Evolutionary conservation across 2,329 filamentous ascomycete genomes (phyloP).

Genomic region (Exophiala alcalophila): DNA sequence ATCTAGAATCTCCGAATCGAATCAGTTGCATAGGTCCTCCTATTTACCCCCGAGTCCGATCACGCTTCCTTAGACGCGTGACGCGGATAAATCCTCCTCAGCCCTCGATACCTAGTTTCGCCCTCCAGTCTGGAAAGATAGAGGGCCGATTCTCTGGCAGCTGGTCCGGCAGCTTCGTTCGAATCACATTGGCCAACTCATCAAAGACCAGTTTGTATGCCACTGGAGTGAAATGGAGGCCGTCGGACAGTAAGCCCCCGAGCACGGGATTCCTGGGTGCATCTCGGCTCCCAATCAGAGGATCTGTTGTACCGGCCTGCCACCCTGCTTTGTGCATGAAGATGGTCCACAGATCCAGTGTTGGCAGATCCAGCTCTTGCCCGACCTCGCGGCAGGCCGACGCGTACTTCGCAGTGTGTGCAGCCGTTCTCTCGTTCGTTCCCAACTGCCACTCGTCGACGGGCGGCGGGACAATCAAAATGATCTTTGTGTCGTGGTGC

Average conservation of each 20-base stretch:
- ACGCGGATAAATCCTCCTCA: neutral
- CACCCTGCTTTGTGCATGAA: constrained; percentile 66
- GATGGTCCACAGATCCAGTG: constrained; percentile 76
- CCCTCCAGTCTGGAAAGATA: constrained; percentile 53
- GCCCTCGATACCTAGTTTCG: constrained; percentile 9
- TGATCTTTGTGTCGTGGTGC: constrained; percentile 70
- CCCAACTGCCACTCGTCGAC: constrained; percentile 69
- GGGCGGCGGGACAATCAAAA: constrained; percentile 76
- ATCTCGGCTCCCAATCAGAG: constrained; percentile 56
- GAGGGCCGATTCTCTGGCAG: constrained; percentile 51
- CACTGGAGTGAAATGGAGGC: constrained; percentile 56
- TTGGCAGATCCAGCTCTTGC: constrained; percentile 53
- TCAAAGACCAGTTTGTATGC: constrained; percentile 58
- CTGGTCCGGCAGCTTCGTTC: constrained; percentile 54
- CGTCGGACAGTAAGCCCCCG: constrained; percentile 34
- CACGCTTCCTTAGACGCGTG: too few relatives aligned
- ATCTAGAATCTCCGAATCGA: constrained; percentile 22
- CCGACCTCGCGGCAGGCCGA: constrained; percentile 64
- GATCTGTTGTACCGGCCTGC: constrained; percentile 42
- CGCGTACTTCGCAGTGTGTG: constrained; percentile 61
- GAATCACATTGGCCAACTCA: constrained; percentile 53
- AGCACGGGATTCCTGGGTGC: constrained; percentile 54
- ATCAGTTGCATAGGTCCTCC: constrained; percentile 7
- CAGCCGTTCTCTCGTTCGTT: constrained; percentile 57
- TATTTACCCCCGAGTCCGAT: too few relatives aligned